Evolutionary conservation across 768 basidiomycete genomes (phyloP), one percentile per base, ranked within the genome.

Genomic region (Cantharellus cinnabarinus): DNA sequence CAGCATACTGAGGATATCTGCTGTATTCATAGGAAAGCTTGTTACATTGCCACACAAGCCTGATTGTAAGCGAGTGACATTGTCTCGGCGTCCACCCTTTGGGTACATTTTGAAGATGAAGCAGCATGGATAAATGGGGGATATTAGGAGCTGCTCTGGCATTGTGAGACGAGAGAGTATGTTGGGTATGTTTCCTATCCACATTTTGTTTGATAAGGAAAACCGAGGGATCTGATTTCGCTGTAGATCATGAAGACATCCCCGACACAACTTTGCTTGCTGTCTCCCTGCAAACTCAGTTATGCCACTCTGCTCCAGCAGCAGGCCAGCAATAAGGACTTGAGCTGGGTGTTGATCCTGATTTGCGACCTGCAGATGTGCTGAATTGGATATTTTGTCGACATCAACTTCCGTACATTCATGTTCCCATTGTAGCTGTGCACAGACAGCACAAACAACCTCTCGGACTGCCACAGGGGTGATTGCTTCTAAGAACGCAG

Each of bases 121-220:
- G 56, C 56, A 57, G 14, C 56, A 2, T 5, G 56, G 0, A 72
- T 69, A 74, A 0, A 66, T 40, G 0, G 63, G 65, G 0, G 68
- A 62, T 4, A 75, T 66, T 0, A 75, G 66, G 3, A 73, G 59
- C 56, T 70, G 70, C 61, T 75, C 73, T 0, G 71, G 64, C n/a
- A 74, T 56, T 0, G 72, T 72, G 2, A 75, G 60, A 2, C 50
- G 34, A 15, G 64, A 38, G 0, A 74, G 60, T 38, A 68, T 61
- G 42, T 56, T 61, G 0, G 73, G 74, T 2, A 69, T 58, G 0
- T 60, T 4, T 4, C 74, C 74, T 29, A 73, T 66, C 74, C 73
- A 75, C 41, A 75, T 50, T 4, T 67, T 64, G 58, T 74, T 75
- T 4, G 71, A 70, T 0, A 76, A 66, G 0, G 69, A 42, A 54